Evolutionary conservation across 495 filamentous ascomycete species (phyloP).

Genomic region (Achaetomiella virescens): DNA sequence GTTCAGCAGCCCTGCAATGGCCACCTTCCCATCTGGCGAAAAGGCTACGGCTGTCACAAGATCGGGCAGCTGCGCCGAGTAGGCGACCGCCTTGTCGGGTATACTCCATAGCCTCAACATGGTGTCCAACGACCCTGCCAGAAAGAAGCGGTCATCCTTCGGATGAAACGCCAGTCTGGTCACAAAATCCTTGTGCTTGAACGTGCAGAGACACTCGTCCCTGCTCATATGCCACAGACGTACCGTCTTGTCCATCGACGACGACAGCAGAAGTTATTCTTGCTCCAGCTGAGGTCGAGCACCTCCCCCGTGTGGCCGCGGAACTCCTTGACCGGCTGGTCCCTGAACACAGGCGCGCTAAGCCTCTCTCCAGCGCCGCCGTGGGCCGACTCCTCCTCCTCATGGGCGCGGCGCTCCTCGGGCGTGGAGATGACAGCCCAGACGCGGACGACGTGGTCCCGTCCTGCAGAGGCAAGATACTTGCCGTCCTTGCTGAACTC

Average conservation of each 20-base stretch:
- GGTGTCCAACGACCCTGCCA: constrained; percentile 90
- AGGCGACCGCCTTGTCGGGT: constrained; percentile 91
- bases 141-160: constrained; percentile 89
- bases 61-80: constrained; percentile 73
- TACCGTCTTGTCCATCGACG: constrained; percentile 98
- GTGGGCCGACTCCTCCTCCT: constrained; percentile 62
- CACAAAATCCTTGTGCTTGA: constrained; percentile 95
- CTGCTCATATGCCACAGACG: constrained; percentile 88
- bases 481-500: constrained; percentile 91
- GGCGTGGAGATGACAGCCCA: constrained; percentile 83
- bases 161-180: constrained; percentile 94
- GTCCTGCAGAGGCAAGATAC: constrained; percentile 83
- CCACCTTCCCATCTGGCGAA: constrained; percentile 81
- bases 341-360: constrained; percentile 86
- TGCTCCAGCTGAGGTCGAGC: constrained; percentile 93
- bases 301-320: constrained; percentile 81
- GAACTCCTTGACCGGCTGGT: constrained; percentile 71
- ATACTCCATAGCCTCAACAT: constrained; percentile 94
- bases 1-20: constrained; percentile 82
- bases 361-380: constrained; percentile 51
- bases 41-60: constrained; percentile 92
- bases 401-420: constrained; percentile 67
- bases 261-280: constrained; percentile 98
- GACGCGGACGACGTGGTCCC: constrained; percentile 78
- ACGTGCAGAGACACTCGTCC: constrained; percentile 83